Evolutionary conservation across 768 basidiomycete species (phyloP).

Genomic region (Leccinum variicolor): DNA sequence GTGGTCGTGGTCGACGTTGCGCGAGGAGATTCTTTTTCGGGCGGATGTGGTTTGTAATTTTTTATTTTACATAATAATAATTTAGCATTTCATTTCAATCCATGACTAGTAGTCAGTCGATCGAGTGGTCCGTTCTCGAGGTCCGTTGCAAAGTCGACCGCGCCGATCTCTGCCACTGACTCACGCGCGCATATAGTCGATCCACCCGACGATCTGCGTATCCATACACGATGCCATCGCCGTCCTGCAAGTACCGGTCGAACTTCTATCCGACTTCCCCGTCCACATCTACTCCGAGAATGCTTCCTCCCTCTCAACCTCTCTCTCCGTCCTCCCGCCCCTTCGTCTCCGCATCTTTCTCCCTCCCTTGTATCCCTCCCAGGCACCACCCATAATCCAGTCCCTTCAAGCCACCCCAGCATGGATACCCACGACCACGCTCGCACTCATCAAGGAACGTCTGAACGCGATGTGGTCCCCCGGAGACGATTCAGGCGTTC

Average conservation of each 20-base stretch:
- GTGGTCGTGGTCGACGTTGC: conserved; percentile 23
- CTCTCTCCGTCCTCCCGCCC: conserved; percentile 59
- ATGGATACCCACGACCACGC: conserved; percentile 48
- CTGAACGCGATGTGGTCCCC: conserved; percentile 56
- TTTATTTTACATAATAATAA: neutral
- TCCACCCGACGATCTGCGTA: conserved; percentile 66
- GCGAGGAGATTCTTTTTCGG: conserved; percentile 20
- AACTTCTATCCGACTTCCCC: conserved; percentile 44
- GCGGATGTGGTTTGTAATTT: conserved; percentile 4
- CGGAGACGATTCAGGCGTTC: conserved; percentile 47
- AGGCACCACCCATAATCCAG: conserved; percentile 48
- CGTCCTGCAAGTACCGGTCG: conserved; percentile 56
- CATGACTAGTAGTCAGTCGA: neutral
- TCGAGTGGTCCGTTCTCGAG: conserved; percentile 26
- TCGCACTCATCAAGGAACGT: conserved; percentile 34
- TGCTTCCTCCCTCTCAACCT: neutral
- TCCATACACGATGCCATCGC: conserved; percentile 35
- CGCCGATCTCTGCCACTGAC: conserved; percentile 7
- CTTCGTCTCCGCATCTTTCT: conserved; percentile 54
- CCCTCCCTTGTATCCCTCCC: conserved; percentile 53
- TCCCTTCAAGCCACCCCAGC: conserved; percentile 53
- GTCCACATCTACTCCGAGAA: conserved; percentile 32
- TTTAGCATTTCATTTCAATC: conserved; percentile 1
- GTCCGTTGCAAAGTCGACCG: conserved; percentile 10
- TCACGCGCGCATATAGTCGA: conserved; percentile 47